A percentile compares a stretch with the other conserved stretches of the same genome.
phyloP scores from a whole-genome alignment of 345 rosid genomes.

The Zanthoxylum bungeanum region DNA sequence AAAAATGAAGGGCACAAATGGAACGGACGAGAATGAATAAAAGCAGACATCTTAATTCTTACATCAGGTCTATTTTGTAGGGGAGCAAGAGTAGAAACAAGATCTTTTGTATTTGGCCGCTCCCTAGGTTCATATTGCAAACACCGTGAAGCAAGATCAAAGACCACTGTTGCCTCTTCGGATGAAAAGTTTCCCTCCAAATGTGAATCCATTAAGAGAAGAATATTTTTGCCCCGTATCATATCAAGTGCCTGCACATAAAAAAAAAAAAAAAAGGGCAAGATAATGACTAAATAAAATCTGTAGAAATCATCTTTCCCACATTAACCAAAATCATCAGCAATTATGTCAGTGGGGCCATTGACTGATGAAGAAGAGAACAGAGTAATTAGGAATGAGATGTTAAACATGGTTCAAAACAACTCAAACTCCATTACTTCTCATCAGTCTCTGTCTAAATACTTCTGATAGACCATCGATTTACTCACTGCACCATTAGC shows the following conservation, averaged over 20 bases:
- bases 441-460: not conserved
- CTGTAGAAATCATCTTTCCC: conserved; percentile 13
- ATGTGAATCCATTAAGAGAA: conserved; percentile 76
- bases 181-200: conserved; percentile 75
- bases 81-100: conserved; percentile 61
- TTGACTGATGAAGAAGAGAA: not conserved
- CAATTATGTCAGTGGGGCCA: not conserved
- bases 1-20: not conserved
- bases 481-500: not conserved
- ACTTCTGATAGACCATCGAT: not conserved
- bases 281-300: not conserved
- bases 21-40: too few species aligned
- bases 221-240: conserved; percentile 68
- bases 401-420: not conserved
- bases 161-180: conserved; percentile 76
- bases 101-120: conserved; percentile 63
- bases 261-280: conserved; percentile 1
- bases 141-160: conserved; percentile 78
- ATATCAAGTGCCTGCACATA: conserved; percentile 74
- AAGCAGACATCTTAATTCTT: conserved; percentile 27
- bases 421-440: not conserved
- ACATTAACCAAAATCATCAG: conserved; percentile 9
- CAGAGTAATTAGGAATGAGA: not conserved
- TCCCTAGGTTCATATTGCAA: conserved; percentile 75
- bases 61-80: conserved; percentile 67